Conservation (phyloP, 1,284 basidiomycete genomes). For the Fomitopsis pinicola region DNA sequence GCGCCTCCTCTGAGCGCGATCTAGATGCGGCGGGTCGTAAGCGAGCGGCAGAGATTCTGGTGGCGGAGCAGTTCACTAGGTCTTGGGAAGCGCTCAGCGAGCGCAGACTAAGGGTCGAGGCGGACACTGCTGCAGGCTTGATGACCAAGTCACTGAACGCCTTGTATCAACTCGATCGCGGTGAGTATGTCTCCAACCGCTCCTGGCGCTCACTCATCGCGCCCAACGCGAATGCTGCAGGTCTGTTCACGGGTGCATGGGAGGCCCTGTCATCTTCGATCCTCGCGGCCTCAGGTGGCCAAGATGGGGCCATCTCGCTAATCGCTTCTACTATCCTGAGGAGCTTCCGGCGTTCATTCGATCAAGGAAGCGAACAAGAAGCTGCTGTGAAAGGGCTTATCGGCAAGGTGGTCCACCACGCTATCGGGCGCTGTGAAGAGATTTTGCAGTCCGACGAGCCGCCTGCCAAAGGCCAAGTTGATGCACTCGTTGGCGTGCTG, state of each 20-base stretch:
- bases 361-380: slow-evolving; percentile 21
- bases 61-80: slow-evolving; percentile 42
- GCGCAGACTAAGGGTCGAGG: slow-evolving; percentile 42
- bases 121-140: slow-evolving; percentile 37
- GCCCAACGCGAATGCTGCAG: slow-evolving; percentile 17
- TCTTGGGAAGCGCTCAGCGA: slow-evolving; percentile 46
- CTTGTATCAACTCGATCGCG: slow-evolving; percentile 37
- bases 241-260: slow-evolving; percentile 46
- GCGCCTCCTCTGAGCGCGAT: background rate
- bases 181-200: slow-evolving; percentile 27
- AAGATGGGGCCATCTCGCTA: slow-evolving; percentile 18
- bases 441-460: slow-evolving; percentile 18
- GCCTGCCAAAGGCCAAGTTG: slow-evolving; percentile 8
- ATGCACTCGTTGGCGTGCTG: slow-evolving; percentile 34
- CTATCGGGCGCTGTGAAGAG: slow-evolving; percentile 28
- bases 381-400: slow-evolving; percentile 23
- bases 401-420: slow-evolving; percentile 22
- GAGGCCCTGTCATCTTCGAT: slow-evolving; percentile 29
- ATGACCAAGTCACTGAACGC: slow-evolving; percentile 42
- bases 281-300: slow-evolving; percentile 11
- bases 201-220: background rate
- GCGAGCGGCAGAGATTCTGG: slow-evolving; percentile 26
- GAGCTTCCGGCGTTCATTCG: slow-evolving; percentile 33
- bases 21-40: slow-evolving; percentile 5
- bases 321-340: slow-evolving; percentile 42